These are phyloP conservation scores for Hansenula lynferdii DNA, from an alignment of 1,139 yeast genomes.

Conservation along the genomic window DNA sequence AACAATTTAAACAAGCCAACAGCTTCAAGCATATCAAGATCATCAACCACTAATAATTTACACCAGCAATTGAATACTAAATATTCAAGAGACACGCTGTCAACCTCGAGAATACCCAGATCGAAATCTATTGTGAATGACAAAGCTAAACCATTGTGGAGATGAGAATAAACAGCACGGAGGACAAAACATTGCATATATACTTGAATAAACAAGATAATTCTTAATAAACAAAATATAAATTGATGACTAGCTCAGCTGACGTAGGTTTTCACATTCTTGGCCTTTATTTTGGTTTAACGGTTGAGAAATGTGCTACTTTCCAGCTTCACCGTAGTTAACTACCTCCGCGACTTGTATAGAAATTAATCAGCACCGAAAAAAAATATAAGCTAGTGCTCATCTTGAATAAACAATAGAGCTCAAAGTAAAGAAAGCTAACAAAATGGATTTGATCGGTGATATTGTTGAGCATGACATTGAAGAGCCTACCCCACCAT, in stretches of 20 bases:
- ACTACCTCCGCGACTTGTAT: too few species aligned
- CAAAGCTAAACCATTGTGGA: constrained; percentile 17
- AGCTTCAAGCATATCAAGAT: constrained; percentile 16
- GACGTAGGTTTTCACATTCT: too few species aligned
- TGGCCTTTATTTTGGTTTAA: too few species aligned
- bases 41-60: constrained; percentile 13
- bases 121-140: constrained; percentile 10
- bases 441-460: constrained; percentile 61
- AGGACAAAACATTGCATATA: not conserved
- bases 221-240: too few species aligned
- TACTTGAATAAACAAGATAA: too few species aligned
- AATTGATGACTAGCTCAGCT: too few species aligned
- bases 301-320: too few species aligned
- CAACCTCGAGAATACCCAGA: constrained; percentile 10
- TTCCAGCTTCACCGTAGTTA: too few species aligned
- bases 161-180: constrained; percentile 5
- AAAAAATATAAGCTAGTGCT: not conserved
- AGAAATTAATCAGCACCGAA: not conserved
- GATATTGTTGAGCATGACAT: constrained; percentile 71
- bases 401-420: too few species aligned
- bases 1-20: constrained; percentile 17
- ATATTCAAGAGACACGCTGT: not conserved
- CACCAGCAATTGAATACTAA: constrained; percentile 1
- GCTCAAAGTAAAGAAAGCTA: too few species aligned
- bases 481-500: constrained; percentile 29